A percentile compares a stretch with the other conserved stretches of the same genome.
Conservation (phyloP, 192 early-diverging fungal species). For the Backusella australiensis region DNA sequence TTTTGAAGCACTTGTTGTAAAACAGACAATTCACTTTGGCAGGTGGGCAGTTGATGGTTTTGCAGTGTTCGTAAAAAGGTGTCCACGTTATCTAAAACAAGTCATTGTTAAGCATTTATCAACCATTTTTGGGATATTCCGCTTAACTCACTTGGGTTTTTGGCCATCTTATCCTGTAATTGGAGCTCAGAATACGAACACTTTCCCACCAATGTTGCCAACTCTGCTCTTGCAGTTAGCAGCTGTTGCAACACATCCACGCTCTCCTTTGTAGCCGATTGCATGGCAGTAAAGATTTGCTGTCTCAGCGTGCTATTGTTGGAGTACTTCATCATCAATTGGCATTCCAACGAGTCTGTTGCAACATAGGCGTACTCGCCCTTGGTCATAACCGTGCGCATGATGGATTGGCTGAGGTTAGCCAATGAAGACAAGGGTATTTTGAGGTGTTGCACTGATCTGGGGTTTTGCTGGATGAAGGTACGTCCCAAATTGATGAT, state of each 20-base stretch:
- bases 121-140: not conserved
- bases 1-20: conserved; percentile 48
- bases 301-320: conserved; percentile 64
- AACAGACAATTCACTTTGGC: conserved; percentile 45
- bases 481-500: conserved; percentile 76
- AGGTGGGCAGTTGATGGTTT: conserved; percentile 53
- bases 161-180: conserved; percentile 92
- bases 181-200: conserved; percentile 83
- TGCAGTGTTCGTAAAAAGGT: conserved; percentile 80
- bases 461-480: conserved; percentile 57
- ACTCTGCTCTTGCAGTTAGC: conserved; percentile 65
- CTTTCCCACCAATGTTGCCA: conserved; percentile 77
- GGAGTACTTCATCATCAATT: conserved; percentile 63
- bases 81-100: conserved; percentile 64
- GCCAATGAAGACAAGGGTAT: conserved; percentile 39
- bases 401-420: conserved; percentile 37
- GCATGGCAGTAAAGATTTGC: conserved; percentile 72
- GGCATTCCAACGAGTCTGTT: conserved; percentile 54
- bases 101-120: too few relatives aligned
- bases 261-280: conserved; percentile 63
- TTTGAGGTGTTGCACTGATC: conserved; percentile 36
- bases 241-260: conserved; percentile 71
- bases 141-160: conserved; percentile 58
- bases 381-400: conserved; percentile 24
- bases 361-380: conserved; percentile 54